phyloP scores from a whole-genome alignment of 2,329 filamentous ascomycete species.

The Penicillium sp. region DNA sequence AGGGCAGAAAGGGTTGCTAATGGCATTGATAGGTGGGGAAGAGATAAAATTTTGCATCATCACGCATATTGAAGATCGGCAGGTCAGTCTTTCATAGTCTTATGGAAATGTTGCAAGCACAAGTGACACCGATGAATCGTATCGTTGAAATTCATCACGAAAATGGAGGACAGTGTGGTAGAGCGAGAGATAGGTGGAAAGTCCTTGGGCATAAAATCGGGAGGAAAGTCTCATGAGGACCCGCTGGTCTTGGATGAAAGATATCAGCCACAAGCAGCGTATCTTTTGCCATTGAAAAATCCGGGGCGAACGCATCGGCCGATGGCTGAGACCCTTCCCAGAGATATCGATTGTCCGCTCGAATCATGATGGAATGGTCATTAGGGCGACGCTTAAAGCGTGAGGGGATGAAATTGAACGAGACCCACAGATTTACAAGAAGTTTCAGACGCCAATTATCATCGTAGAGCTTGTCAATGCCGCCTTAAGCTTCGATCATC shows the following conservation, averaged over 20 bases:
- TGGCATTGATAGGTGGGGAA: not conserved
- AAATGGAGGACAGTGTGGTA: constrained; percentile 24
- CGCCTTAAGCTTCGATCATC: constrained; percentile 42
- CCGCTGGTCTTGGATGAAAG: constrained; percentile 37
- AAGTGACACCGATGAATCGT: not conserved
- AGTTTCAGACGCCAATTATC: constrained; percentile 36
- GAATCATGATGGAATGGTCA: constrained; percentile 36
- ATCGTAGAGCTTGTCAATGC: constrained; percentile 33
- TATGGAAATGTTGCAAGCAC: constrained; percentile 4
- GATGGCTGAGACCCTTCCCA: constrained; percentile 6
- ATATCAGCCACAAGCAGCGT: constrained; percentile 36
- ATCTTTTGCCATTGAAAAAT: constrained; percentile 27
- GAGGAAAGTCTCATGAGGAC: constrained; percentile 30
- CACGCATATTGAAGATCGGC: constrained; percentile 26
- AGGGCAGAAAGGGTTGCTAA: constrained; percentile 1
- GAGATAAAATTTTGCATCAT: constrained; percentile 24
- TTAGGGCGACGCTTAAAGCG: constrained; percentile 30
- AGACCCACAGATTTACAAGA: constrained; percentile 37
- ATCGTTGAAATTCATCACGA: constrained; percentile 19
- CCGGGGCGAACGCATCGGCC: not conserved
- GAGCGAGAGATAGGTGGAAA: constrained; percentile 19
- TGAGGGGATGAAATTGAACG: not conserved
- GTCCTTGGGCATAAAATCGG: constrained; percentile 16
- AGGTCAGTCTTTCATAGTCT: constrained; percentile 17
- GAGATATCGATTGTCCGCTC: constrained; percentile 29